Evolutionary conservation across 2,329 filamentous ascomycete species (phyloP).

Genomic region (Simplicillium sp.): DNA sequence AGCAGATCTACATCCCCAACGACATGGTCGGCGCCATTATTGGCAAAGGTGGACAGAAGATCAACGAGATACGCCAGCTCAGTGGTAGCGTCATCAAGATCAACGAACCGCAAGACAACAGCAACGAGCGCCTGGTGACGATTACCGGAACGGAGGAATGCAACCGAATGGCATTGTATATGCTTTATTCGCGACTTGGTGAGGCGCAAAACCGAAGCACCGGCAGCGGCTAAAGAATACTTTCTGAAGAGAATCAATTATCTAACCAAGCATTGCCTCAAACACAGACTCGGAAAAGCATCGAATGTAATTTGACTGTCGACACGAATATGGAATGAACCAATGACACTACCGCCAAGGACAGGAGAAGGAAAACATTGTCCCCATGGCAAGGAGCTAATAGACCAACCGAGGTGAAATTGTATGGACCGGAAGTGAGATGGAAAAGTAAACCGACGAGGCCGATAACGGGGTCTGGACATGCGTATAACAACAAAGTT

Average conservation of each 20-base stretch:
- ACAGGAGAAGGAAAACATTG: too few relatives aligned
- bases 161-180: conserved; percentile 99
- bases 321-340: too few relatives aligned
- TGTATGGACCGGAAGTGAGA: too few relatives aligned
- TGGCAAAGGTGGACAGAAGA: conserved; percentile 96
- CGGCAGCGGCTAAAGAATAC: conserved; percentile 9
- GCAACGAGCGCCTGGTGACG: conserved; percentile 93
- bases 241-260: too few relatives aligned
- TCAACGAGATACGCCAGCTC: conserved; percentile 96
- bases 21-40: conserved; percentile 99
- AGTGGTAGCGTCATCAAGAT: conserved; percentile 99
- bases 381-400: too few relatives aligned
- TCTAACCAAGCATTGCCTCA: too few relatives aligned
- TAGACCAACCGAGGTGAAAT: too few relatives aligned
- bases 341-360: too few relatives aligned
- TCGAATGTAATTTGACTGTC: too few relatives aligned
- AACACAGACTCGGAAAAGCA: too few relatives aligned
- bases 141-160: conserved; percentile 97
- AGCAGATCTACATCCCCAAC: conserved; percentile 98
- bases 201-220: conserved; percentile 25
- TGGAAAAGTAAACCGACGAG: too few relatives aligned
- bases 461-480: neutral
- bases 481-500: neutral
- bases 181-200: conserved; percentile 98
- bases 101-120: conserved; percentile 98